phyloP scores from a whole-genome alignment of 805 yeast species.

The Saccharomycopsis sp. region DNA sequence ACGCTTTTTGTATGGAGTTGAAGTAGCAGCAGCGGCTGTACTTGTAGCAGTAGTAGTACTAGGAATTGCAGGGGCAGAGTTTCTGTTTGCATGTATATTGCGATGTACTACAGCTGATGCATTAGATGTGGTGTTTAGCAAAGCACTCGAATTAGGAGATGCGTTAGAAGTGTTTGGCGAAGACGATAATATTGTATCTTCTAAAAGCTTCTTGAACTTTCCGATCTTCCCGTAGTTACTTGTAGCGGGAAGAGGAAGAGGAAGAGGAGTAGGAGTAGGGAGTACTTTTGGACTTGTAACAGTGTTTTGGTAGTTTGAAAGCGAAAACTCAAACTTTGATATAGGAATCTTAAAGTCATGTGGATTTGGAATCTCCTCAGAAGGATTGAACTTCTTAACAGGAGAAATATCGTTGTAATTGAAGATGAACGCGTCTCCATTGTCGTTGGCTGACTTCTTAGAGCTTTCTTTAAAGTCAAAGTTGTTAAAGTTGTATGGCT shows the following conservation, averaged over 20 bases:
- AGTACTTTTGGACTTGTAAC: not conserved
- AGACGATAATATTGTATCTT: not conserved
- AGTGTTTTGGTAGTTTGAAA: not conserved
- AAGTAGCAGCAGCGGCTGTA: not conserved
- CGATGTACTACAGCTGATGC: not conserved
- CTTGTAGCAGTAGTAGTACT: not conserved
- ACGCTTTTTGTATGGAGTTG: not conserved
- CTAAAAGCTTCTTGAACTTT: not conserved
- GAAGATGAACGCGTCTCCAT: slow-evolving; percentile 15
- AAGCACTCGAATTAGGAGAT: not conserved
- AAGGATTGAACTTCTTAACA: slow-evolving; percentile 9
- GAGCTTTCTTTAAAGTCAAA: slow-evolving; percentile 2
- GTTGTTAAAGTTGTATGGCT: not conserved
- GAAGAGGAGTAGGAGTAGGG: not conserved
- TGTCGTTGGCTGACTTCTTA: slow-evolving; percentile 1
- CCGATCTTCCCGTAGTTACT: not conserved
- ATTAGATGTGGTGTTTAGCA: not conserved
- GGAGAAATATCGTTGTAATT: slow-evolving; percentile 16
- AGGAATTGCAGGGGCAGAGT: not conserved
- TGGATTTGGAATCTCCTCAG: slow-evolving; percentile 13
- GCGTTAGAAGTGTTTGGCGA: not conserved
- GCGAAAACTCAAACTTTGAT: slow-evolving; percentile 12
- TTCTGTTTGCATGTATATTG: not conserved
- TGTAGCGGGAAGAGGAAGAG: not conserved
- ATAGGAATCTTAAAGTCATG: slow-evolving; percentile 9